Evolutionary conservation across 2,329 filamentous ascomycete genomes (phyloP), one percentile per base, ranked within the genome.

Genomic region (Macrophomina pseudophaseolina): DNA sequence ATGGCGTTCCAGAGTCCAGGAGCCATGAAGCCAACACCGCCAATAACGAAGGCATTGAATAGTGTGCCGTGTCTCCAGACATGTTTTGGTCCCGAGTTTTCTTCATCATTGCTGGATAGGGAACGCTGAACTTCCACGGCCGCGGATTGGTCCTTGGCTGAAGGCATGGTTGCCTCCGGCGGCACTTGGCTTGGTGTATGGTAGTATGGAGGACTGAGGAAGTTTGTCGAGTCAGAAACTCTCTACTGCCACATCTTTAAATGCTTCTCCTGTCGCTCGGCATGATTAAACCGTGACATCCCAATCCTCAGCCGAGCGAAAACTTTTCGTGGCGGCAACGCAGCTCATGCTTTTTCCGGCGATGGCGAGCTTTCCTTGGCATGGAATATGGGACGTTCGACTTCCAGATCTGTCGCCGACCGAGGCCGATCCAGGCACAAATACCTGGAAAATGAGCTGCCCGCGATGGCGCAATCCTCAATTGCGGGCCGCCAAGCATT

Each of bases 1-100:
- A 86, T 85, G 1, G 85, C 85, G 71, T 85, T 86, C 84, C 85
- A 87, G 3, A 87, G 72, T 0, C 82, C 82, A 0, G 82, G 82
- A 0, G 81, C 81, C 42, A 84, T 75, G 69, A 86, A 86, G 1
- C 83, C 85, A 0, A 85, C 84, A 14, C 77, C 79, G 12, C 85
- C 84, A 53, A 86, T 85, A 16, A 86, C 77, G 56, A 81, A 82
- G 46, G 83, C 83, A 71, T 86, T 85, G 78, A 85, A 86, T 1
- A 86, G 77, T 0, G 83, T 85, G 1, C 79, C 80, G 62, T 79
- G 82, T 68, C 85, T 84, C 84, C 84, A 86, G 64, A 67, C 74
- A 9, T 69, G 64, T 14, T 16, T 40, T 18, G 18, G 53, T 1
- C 23, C 23, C 23, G 23, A 23, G 1, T 23, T 18, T 23, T 44